Evolutionary conservation across 2,329 filamentous ascomycete genomes (phyloP).

Genomic region (Cercospora berteroae): DNA sequence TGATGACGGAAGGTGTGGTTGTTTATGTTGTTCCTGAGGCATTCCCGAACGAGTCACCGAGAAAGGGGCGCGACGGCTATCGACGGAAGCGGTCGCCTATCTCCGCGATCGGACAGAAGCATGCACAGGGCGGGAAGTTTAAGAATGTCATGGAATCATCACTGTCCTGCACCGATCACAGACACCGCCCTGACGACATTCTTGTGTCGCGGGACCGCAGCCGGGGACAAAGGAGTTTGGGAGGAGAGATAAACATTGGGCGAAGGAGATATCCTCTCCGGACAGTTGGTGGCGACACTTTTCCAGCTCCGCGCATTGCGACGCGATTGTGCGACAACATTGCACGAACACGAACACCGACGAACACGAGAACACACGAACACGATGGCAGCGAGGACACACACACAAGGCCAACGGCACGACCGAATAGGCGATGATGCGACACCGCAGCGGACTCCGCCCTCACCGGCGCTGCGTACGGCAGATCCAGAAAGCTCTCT

Average conservation of each 20-base stretch:
- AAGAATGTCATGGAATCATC: constrained; percentile 17
- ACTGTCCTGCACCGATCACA: not conserved
- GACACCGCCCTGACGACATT: constrained; percentile 2
- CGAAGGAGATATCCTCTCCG: not conserved
- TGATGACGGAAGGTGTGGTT: not conserved
- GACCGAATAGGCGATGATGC: constrained; percentile 37
- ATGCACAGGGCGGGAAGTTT: constrained; percentile 2
- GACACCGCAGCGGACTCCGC: constrained; percentile 5
- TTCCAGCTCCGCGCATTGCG: not conserved
- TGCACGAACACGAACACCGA: not conserved
- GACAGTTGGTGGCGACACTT: not conserved
- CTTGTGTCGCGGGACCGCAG: not conserved
- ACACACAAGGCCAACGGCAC: constrained; percentile 41
- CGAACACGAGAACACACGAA: not conserved
- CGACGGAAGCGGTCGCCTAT: not conserved
- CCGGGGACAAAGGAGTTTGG: not conserved
- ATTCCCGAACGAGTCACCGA: not conserved
- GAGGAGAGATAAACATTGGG: not conserved
- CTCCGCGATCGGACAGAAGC: constrained; percentile 7
- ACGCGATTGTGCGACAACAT: not conserved
- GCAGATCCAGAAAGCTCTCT: constrained; percentile 66
- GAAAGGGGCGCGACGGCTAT: not conserved
- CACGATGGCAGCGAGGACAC: constrained; percentile 2
- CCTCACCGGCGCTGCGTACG: constrained; percentile 21
- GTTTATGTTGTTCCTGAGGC: not conserved